A percentile compares a stretch with the other conserved stretches of the same genome.
phyloP scores from a whole-genome alignment of 139 green algal genomes.

The Chloropicon primus region DNA sequence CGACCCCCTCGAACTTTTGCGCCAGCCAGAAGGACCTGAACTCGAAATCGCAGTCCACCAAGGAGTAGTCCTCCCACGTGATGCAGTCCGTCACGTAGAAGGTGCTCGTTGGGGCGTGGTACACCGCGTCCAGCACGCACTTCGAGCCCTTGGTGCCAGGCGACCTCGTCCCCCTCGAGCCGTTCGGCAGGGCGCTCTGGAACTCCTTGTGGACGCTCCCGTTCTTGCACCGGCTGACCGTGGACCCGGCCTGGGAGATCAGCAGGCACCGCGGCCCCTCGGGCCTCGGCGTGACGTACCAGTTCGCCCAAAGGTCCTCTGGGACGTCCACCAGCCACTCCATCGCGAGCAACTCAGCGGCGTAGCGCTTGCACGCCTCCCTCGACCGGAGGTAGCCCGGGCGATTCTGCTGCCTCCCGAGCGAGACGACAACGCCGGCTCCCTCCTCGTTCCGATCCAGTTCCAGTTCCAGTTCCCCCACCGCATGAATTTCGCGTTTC shows the following conservation, averaged over 20 bases:
- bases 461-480: too few species aligned
- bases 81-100: slow-evolving; percentile 67
- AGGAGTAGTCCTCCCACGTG: slow-evolving; percentile 63
- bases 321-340: slow-evolving; percentile 85
- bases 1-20: slow-evolving; percentile 43
- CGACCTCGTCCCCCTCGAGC: slow-evolving; percentile 7
- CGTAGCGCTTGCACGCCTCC: slow-evolving; percentile 27
- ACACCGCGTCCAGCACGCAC: slow-evolving; percentile 73
- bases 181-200: slow-evolving; percentile 40
- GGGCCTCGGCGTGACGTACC: slow-evolving; percentile 64
- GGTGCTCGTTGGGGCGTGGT: slow-evolving; percentile 31
- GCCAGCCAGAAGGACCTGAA: slow-evolving; percentile 66
- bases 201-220: slow-evolving; percentile 44
- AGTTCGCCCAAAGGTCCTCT: slow-evolving; percentile 39
- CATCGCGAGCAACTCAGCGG: slow-evolving; percentile 62
- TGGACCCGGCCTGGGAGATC: slow-evolving; percentile 19
- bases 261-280: slow-evolving; percentile 61
- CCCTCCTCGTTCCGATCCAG: not conserved
- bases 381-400: too few species aligned
- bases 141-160: not conserved
- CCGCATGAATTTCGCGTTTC: too few species aligned
- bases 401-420: too few species aligned
- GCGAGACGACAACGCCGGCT: not conserved
- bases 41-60: slow-evolving; percentile 69
- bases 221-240: slow-evolving; percentile 25